Evolutionary conservation across 306 rosid genomes (phyloP).

Genomic region (Sindora glabra): DNA sequence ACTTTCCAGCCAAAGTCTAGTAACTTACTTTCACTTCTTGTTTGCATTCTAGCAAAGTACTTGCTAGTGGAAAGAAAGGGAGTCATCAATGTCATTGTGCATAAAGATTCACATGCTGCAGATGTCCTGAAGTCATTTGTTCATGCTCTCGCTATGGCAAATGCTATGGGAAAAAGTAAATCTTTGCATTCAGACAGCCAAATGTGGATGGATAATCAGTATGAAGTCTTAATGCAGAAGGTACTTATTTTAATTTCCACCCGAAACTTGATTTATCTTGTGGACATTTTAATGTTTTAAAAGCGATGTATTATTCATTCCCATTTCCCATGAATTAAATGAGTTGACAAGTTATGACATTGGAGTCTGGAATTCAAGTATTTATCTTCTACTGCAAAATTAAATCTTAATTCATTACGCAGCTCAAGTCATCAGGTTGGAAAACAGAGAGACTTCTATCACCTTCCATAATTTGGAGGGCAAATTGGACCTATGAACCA

Average conservation of each 20-base stretch:
- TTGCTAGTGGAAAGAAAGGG: constrained; percentile 75
- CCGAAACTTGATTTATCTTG: constrained; percentile 1
- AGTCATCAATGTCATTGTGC: constrained; percentile 44
- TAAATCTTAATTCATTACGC: constrained; percentile 19
- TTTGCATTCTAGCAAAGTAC: constrained; percentile 55
- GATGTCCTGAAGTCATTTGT: constrained; percentile 65
- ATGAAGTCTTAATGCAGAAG: constrained; percentile 54
- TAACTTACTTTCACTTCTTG: constrained; percentile 10
- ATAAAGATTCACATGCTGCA: constrained; percentile 65
- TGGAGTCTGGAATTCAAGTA: not conserved
- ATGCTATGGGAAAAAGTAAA: constrained; percentile 27
- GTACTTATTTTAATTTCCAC: constrained; percentile 30
- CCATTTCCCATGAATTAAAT: too few species aligned
- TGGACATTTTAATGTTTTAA: not conserved
- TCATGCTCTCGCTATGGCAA: constrained; percentile 64
- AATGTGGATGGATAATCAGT: constrained; percentile 72
- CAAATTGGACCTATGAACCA: constrained; percentile 63
- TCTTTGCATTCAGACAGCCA: constrained; percentile 61
- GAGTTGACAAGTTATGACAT: not conserved
- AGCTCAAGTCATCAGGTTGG: constrained; percentile 80
- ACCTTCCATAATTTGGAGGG: constrained; percentile 68
- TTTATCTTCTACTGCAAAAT: constrained; percentile 1
- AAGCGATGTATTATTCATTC: not conserved
- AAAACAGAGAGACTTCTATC: constrained; percentile 83
- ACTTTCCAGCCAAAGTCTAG: constrained; percentile 5